Evolutionary conservation across 2,329 filamentous ascomycete species (phyloP).

Genomic region (Colletotrichum tamarilloi): DNA sequence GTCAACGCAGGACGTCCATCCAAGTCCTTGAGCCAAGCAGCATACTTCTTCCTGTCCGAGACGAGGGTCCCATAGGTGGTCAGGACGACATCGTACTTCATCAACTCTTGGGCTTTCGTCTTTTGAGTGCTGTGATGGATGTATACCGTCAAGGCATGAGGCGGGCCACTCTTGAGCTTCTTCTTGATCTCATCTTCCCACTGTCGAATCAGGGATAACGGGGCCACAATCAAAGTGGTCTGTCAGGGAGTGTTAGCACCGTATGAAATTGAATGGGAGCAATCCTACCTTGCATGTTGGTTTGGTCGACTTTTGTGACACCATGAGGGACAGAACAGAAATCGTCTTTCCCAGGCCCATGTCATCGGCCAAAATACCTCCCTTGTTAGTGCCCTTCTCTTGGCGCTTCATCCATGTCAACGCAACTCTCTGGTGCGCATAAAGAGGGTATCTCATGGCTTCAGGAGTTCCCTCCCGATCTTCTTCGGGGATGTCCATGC

Average conservation of each 20-base stretch:
- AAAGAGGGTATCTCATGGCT: constrained; percentile 75
- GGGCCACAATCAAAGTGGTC: constrained; percentile 86
- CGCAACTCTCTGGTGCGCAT: constrained; percentile 85
- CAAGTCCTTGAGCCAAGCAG: constrained; percentile 50
- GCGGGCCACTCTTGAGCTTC: constrained; percentile 66
- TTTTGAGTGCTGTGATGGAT: constrained; percentile 73
- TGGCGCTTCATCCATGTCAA: constrained; percentile 81
- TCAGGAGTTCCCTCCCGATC: constrained; percentile 76
- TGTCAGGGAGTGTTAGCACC: constrained; percentile 44
- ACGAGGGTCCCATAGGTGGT: constrained; percentile 82
- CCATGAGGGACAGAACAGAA: constrained; percentile 82
- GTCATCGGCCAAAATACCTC: constrained; percentile 81
- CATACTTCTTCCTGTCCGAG: constrained; percentile 72
- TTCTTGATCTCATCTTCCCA: constrained; percentile 84
- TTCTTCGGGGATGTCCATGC: constrained; percentile 71
- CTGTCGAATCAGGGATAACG: constrained; percentile 82
- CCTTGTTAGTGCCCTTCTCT: constrained; percentile 80
- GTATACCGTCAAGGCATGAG: constrained; percentile 71
- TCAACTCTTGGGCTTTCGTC: constrained; percentile 69
- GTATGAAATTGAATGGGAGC: neutral
- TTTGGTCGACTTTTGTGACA: constrained; percentile 71
- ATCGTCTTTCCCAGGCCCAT: constrained; percentile 91
- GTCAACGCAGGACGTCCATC: constrained; percentile 51
- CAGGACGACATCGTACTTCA: constrained; percentile 77
- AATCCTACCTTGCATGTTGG: constrained; percentile 41